phyloP scores from a whole-genome alignment of 768 basidiomycete genomes.

The Mycena rebaudengoi region DNA sequence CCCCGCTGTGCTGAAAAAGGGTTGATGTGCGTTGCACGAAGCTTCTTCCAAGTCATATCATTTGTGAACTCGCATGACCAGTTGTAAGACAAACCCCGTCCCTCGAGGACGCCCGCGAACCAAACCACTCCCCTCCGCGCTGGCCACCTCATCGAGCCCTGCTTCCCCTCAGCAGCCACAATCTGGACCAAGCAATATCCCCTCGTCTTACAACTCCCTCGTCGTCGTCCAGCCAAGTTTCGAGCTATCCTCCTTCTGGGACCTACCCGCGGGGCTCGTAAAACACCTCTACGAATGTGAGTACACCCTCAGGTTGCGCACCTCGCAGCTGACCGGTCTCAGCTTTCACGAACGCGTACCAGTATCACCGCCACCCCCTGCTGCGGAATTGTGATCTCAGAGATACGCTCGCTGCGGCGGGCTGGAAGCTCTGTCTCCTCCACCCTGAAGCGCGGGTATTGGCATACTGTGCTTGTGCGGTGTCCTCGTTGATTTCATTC shows the following conservation, averaged over 20 bases:
- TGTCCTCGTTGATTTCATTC: slow-evolving; percentile 13
- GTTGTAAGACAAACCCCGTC: too few species aligned
- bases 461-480: slow-evolving; percentile 13
- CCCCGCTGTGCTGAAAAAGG: not conserved
- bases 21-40: not conserved
- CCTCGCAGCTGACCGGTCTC: not conserved
- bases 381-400: not conserved
- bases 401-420: not conserved
- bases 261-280: not conserved
- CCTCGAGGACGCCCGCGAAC: too few species aligned
- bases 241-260: not conserved
- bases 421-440: slow-evolving; percentile 16
- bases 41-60: too few species aligned
- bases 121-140: too few species aligned
- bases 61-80: too few species aligned
- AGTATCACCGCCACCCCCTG: not conserved
- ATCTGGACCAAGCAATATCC: too few species aligned
- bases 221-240: not conserved
- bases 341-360: not conserved
- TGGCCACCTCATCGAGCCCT: too few species aligned
- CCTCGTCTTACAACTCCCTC: too few species aligned
- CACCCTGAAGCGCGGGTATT: slow-evolving; percentile 11
- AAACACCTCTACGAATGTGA: slow-evolving; percentile 8
- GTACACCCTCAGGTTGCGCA: not conserved
- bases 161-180: too few species aligned